Evolutionary conservation across 257 asterid genomes (phyloP).

Genomic region (Schizonepeta tenuifolia): DNA sequence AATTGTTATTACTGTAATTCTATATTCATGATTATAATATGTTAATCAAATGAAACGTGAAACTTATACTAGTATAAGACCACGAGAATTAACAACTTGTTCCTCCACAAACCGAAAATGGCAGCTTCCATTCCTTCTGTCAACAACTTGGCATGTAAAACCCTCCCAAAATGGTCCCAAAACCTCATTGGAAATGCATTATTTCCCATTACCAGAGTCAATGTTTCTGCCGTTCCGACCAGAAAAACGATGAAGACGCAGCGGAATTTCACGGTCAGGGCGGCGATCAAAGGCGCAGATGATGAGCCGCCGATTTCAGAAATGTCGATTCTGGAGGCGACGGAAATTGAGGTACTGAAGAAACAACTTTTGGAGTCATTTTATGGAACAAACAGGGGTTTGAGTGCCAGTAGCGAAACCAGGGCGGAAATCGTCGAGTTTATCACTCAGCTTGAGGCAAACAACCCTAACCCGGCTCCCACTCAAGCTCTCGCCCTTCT

Average conservation of each 20-base stretch:
- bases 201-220: slow-evolving; percentile 29
- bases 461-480: slow-evolving; percentile 79
- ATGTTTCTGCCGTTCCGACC: slow-evolving; percentile 11
- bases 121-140: slow-evolving; percentile 55
- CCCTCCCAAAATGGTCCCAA: slow-evolving; percentile 10
- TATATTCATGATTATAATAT: too few species aligned
- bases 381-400: slow-evolving; percentile 71
- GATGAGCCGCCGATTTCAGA: slow-evolving; percentile 42
- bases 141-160: slow-evolving; percentile 38
- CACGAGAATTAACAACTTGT: not conserved
- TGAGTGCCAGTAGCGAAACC: slow-evolving; percentile 73
- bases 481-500: slow-evolving; percentile 73
- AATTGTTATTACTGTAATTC: too few species aligned
- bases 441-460: slow-evolving; percentile 66
- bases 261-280: slow-evolving; percentile 41
- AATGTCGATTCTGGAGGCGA: slow-evolving; percentile 27
- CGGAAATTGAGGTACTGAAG: slow-evolving; percentile 62
- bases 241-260: slow-evolving; percentile 25
- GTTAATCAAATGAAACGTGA: not conserved
- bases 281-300: slow-evolving; percentile 43
- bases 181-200: not conserved
- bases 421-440: slow-evolving; percentile 83
- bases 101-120: slow-evolving; percentile 39
- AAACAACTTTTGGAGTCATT: slow-evolving; percentile 63
- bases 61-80: not conserved